A percentile compares a stretch with the other conserved stretches of the same genome.
phyloP scores from a whole-genome alignment of 2,329 filamentous ascomycete genomes.

The Truncatella angustata region DNA sequence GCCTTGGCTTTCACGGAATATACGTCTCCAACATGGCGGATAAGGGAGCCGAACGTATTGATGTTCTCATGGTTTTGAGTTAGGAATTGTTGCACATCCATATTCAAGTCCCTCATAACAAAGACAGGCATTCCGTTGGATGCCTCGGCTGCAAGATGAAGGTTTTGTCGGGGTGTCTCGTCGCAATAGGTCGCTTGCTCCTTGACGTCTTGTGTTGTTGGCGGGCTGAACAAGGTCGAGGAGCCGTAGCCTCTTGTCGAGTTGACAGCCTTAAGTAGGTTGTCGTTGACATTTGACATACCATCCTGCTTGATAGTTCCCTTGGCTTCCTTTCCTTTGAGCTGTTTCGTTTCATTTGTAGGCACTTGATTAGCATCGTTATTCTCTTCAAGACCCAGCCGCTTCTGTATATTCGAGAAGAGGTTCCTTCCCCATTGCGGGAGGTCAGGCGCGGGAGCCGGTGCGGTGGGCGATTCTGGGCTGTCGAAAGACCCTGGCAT shows the following conservation, averaged over 20 bases:
- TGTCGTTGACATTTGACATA: constrained; percentile 27
- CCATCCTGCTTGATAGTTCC: constrained; percentile 54
- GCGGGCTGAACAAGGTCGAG: constrained; percentile 68
- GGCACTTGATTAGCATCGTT: constrained; percentile 22
- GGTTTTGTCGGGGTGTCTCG: constrained; percentile 68
- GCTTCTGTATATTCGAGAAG: constrained; percentile 66
- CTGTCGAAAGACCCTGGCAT: constrained; percentile 73
- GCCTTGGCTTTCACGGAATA: constrained; percentile 69
- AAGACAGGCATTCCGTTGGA: constrained; percentile 74
- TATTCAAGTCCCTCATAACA: constrained; percentile 53
- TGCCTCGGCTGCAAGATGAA: constrained; percentile 68
- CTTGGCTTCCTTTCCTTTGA: constrained; percentile 9
- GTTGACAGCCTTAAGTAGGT: constrained; percentile 74
- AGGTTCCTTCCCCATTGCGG: constrained; percentile 40
- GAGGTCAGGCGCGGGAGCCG: neutral
- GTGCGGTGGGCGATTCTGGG: constrained; percentile 22
- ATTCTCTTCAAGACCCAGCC: constrained; percentile 64
- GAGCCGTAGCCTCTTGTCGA: constrained; percentile 77
- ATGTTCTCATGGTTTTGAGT: constrained; percentile 58
- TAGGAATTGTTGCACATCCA: constrained; percentile 57
- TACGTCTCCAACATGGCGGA: constrained; percentile 67
- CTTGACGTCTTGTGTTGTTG: constrained; percentile 69
- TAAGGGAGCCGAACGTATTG: constrained; percentile 65
- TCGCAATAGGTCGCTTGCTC: constrained; percentile 89
- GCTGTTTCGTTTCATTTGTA: neutral